A percentile compares a stretch with the other conserved stretches of the same genome.
These are phyloP conservation scores for Lophiotrema nucula DNA, from an alignment of 495 filamentous ascomycete genomes.

Conservation along the genomic window DNA sequence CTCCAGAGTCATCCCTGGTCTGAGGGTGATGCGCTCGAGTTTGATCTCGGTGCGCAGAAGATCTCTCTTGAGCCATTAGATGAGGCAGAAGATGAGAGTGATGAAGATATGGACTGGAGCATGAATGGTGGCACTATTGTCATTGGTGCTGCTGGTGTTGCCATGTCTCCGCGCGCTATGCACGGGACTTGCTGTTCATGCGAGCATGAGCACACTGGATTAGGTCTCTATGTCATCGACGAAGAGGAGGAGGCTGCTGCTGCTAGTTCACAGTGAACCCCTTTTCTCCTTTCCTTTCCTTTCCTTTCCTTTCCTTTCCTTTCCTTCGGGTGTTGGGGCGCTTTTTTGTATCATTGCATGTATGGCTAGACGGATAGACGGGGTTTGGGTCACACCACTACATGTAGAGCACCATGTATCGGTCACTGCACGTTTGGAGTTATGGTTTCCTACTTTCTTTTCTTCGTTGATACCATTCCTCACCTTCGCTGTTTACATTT, in stretches of 20 bases:
- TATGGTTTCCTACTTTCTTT: no score
- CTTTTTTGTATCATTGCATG: no score
- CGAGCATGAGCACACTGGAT: background rate
- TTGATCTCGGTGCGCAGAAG: constrained; percentile 14
- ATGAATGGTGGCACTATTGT: constrained; percentile 19
- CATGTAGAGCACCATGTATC: no score
- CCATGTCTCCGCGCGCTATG: constrained; percentile 9
- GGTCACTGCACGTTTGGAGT: no score
- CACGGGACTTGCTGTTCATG: constrained; percentile 7
- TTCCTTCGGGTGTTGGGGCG: no score
- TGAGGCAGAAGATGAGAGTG: constrained; percentile 3
- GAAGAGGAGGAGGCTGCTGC: constrained; percentile 6
- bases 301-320: no score
- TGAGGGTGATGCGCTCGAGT: background rate
- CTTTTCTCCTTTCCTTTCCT: no score
- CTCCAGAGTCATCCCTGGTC: background rate
- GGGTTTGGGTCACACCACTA: no score
- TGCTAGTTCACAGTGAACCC: no score
- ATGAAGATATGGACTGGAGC: constrained; percentile 21
- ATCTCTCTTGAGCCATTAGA: background rate
- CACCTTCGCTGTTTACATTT: no score
- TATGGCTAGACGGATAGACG: no score
- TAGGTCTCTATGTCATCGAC: constrained; percentile 24
- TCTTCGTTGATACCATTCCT: no score
- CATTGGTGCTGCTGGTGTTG: constrained; percentile 15